Evolutionary conservation across 148 eudicot species (phyloP).

Genomic region (Limonium bicolor): DNA sequence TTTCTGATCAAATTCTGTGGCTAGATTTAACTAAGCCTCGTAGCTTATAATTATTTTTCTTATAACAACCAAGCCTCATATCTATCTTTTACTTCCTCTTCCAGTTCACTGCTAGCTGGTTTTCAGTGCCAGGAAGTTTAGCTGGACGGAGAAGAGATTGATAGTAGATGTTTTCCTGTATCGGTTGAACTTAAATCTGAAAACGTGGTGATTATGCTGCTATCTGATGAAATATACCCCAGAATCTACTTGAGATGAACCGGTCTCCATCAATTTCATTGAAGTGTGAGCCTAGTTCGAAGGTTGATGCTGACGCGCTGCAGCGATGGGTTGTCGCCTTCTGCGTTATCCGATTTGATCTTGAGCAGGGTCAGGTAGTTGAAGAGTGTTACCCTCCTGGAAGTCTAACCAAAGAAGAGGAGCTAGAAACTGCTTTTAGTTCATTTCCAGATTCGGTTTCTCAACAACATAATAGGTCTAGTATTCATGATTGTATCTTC

Average conservation of each 20-base stretch:
- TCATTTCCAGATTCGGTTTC: slow-evolving; percentile 96
- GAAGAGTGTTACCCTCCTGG: slow-evolving; percentile 80
- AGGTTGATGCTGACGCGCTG: slow-evolving; percentile 49
- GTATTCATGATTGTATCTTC: slow-evolving; percentile 88
- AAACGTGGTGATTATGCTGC: slow-evolving; percentile 15
- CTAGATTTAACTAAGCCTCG: too few species aligned
- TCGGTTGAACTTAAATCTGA: slow-evolving; percentile 3
- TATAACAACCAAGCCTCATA: too few species aligned
- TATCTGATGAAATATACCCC: slow-evolving; percentile 11
- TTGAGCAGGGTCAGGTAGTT: slow-evolving; percentile 90
- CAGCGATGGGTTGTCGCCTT: slow-evolving; percentile 71
- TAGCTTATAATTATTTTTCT: too few species aligned
- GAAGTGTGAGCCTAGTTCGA: slow-evolving; percentile 31
- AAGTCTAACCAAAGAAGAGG: slow-evolving; percentile 64
- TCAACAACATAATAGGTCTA: slow-evolving; percentile 67
- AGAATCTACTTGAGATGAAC: slow-evolving; percentile 51
- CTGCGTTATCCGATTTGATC: slow-evolving; percentile 84
- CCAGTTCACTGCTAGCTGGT: not conserved
- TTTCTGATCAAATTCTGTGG: too few species aligned
- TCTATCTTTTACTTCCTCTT: not conserved
- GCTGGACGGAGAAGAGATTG: too few species aligned
- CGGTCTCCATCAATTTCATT: slow-evolving; percentile 63
- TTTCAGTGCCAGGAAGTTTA: too few species aligned
- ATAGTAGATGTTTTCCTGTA: not conserved
- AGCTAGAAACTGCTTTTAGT: slow-evolving; percentile 69